These are phyloP conservation scores for Phytophthora lateralis DNA, from an alignment of 352 stramenopile species.

Conservation along the genomic window DNA sequence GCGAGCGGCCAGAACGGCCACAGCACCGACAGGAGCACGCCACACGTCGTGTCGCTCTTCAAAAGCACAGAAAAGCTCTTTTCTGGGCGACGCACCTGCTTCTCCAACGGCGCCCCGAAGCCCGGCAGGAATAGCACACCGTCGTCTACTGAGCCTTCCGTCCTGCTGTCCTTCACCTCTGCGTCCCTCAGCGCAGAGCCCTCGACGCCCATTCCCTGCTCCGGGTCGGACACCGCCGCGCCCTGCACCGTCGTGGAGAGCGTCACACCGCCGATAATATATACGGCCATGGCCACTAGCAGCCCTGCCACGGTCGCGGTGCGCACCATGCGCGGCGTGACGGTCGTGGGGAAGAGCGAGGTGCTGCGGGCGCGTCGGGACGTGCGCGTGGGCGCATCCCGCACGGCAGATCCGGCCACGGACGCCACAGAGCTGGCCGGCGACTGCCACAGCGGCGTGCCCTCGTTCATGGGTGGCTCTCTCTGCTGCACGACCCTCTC, in stretches of 20 bases:
- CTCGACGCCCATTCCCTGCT: background rate
- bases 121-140: slow-evolving; percentile 65
- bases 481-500: no score
- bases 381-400: slow-evolving; percentile 3
- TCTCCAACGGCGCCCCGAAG: slow-evolving; percentile 72
- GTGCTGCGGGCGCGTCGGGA: slow-evolving; percentile 1
- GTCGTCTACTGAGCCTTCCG: slow-evolving; percentile 31
- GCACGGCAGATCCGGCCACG: slow-evolving; percentile 19
- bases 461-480: slow-evolving; percentile 45
- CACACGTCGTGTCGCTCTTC: slow-evolving; percentile 4
- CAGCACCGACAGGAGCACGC: slow-evolving; percentile 12
- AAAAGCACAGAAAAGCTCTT: slow-evolving; percentile 7
- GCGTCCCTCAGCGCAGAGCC: slow-evolving; percentile 3
- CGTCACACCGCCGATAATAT: slow-evolving; percentile 26
- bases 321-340: slow-evolving; percentile 36
- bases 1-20: slow-evolving; percentile 26
- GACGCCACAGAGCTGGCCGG: slow-evolving; percentile 26
- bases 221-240: slow-evolving; percentile 6
- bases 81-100: slow-evolving; percentile 44
- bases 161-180: slow-evolving; percentile 18
- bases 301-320: slow-evolving; percentile 26
- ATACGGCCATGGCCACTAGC: slow-evolving; percentile 33
- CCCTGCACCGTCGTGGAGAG: slow-evolving; percentile 11
- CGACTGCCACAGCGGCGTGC: slow-evolving; percentile 49
- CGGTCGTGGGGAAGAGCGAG: background rate